Evolutionary conservation across 2,329 filamentous ascomycete genomes (phyloP).

Genomic region (Cordyceps farinosa): DNA sequence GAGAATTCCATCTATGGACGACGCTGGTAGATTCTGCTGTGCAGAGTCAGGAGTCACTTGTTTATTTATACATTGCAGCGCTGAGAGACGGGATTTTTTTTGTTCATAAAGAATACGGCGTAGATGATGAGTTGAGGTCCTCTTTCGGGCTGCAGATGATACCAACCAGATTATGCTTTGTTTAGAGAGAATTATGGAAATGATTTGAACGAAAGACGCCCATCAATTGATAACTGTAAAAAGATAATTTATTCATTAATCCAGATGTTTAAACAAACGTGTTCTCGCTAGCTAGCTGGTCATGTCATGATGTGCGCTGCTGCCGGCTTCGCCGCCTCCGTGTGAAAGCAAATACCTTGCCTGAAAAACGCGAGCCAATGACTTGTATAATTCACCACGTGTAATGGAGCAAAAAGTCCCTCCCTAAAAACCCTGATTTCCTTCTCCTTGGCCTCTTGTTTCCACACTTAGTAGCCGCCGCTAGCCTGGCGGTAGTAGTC

Average conservation of each 20-base stretch:
- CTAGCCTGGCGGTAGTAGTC: conserved; percentile 54
- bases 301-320: not conserved
- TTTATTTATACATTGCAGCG: not conserved
- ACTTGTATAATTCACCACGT: not conserved
- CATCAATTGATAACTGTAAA: not conserved
- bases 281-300: conserved; percentile 15
- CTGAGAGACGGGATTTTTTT: too few relatives aligned
- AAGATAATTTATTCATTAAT: not conserved
- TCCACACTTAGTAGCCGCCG: conserved; percentile 30
- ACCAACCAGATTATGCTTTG: not conserved
- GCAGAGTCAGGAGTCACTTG: too few relatives aligned
- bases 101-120: not conserved
- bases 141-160: not conserved
- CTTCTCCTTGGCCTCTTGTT: not conserved
- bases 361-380: not conserved
- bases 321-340: not conserved
- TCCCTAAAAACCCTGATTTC: not conserved
- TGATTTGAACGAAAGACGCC: not conserved
- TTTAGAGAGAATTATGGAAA: not conserved
- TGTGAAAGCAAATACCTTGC: not conserved
- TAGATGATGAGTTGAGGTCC: not conserved
- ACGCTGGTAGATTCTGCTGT: conserved; percentile 33
- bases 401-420: not conserved
- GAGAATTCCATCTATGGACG: conserved; percentile 41
- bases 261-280: conserved; percentile 1